phyloP scores from a whole-genome alignment of 495 filamentous ascomycete species.

The Cercophora newfieldiana region DNA sequence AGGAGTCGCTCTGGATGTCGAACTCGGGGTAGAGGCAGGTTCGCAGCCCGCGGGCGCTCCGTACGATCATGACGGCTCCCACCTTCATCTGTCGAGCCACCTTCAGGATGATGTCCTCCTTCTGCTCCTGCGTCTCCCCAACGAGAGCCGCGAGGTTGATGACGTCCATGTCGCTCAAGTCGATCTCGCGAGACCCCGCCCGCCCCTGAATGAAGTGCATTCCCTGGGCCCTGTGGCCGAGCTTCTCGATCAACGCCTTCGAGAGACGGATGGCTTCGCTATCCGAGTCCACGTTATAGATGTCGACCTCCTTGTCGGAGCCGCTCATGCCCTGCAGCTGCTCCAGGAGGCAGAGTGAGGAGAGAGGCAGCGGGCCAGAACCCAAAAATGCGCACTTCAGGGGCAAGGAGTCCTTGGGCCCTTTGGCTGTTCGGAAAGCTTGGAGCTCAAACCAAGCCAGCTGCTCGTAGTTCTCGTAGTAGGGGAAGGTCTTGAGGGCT shows the following conservation, averaged over 20 bases:
- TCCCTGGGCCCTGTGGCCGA: conserved; percentile 23
- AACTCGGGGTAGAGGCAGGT: conserved; percentile 35
- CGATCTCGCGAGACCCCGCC: conserved; percentile 19
- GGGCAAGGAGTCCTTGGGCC: conserved; percentile 7
- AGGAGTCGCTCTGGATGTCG: conserved; percentile 21
- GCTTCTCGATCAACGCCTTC: conserved; percentile 8
- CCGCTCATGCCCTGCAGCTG: conserved; percentile 17
- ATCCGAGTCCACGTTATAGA: conserved; percentile 32
- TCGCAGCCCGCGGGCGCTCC: conserved; percentile 31
- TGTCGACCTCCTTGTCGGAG: neutral
- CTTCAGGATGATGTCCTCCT: conserved; percentile 30
- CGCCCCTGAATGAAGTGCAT: conserved; percentile 30
- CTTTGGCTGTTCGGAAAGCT: conserved; percentile 27
- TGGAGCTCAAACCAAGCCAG: conserved; percentile 33
- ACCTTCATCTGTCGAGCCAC: conserved; percentile 25
- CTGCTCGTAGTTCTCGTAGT: conserved; percentile 35
- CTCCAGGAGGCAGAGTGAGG: conserved; percentile 30
- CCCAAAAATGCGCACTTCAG: conserved; percentile 32
- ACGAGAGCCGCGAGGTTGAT: conserved; percentile 37
- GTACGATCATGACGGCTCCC: conserved; percentile 29
- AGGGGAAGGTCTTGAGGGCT: conserved; percentile 28
- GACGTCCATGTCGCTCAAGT: conserved; percentile 21
- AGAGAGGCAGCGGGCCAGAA: conserved; percentile 33
- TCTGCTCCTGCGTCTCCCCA: conserved; percentile 27
- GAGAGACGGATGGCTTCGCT: conserved; percentile 26